phyloP scores from a whole-genome alignment of 495 filamentous ascomycete genomes.

The Xylaria palmicola region DNA sequence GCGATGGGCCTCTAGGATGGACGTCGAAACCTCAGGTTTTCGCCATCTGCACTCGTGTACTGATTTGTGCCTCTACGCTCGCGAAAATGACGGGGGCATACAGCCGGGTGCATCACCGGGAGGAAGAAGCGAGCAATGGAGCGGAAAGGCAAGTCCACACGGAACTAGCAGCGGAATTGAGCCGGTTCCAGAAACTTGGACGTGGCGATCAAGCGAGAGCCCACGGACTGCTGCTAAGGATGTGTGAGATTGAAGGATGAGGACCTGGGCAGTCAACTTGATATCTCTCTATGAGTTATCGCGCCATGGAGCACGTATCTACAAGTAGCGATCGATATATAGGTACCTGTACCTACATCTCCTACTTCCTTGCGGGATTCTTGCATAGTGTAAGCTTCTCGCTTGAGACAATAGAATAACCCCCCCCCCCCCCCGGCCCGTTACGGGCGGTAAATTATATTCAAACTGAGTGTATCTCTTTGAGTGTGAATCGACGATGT shows the following conservation, averaged over 20 bases:
- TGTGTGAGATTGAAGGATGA: slow-evolving; percentile 22
- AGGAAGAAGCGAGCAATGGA: not conserved
- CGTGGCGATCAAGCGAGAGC: slow-evolving; percentile 17
- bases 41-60: slow-evolving; percentile 60
- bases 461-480: too few relatives aligned
- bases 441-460: too few relatives aligned
- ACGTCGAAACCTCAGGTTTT: slow-evolving; percentile 70
- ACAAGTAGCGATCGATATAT: too few relatives aligned
- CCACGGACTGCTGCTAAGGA: slow-evolving; percentile 36
- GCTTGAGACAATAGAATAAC: too few relatives aligned
- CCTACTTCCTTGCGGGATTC: too few relatives aligned
- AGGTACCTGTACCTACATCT: too few relatives aligned
- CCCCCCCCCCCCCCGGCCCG: too few relatives aligned
- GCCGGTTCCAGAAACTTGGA: slow-evolving; percentile 28
- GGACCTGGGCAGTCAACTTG: too few relatives aligned
- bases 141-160: not conserved
- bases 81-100: not conserved
- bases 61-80: slow-evolving; percentile 47
- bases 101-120: not conserved
- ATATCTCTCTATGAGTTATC: too few relatives aligned
- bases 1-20: slow-evolving; percentile 72
- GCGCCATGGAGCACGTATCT: too few relatives aligned
- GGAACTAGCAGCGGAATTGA: slow-evolving; percentile 25
- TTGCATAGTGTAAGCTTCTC: too few relatives aligned
- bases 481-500: too few relatives aligned